Evolutionary conservation across 1,139 yeast species (phyloP).

Genomic region (Meyerozyma athensensis): DNA sequence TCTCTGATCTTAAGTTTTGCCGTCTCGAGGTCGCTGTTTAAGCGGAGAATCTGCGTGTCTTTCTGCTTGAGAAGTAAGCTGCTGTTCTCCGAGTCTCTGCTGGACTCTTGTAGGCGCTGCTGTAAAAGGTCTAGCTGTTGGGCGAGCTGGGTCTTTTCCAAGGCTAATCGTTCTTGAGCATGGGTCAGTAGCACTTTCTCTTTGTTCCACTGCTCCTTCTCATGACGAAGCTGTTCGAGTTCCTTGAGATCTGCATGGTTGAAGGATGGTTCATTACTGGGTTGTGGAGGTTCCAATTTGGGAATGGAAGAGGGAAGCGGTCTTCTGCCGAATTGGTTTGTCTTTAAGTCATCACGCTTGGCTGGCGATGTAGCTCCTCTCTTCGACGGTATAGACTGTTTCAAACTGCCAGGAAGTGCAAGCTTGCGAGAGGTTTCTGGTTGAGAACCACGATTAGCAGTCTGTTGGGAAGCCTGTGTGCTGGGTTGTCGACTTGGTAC

Average conservation of each 20-base stretch:
- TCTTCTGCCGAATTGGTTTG: conserved; percentile 30
- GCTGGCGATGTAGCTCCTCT: conserved; percentile 66
- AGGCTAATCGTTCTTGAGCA: conserved; percentile 36
- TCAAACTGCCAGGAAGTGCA: conserved; percentile 3
- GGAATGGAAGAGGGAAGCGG: conserved; percentile 24
- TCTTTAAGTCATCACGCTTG: conserved; percentile 35
- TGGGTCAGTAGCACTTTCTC: conserved; percentile 38
- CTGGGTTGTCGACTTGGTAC: background rate
- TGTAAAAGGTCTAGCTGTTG: conserved; percentile 36
- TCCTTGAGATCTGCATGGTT: conserved; percentile 38
- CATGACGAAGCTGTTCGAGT: conserved; percentile 46
- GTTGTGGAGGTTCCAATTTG: conserved; percentile 4
- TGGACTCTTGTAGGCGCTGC: conserved; percentile 28
- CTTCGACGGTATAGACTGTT: conserved; percentile 50
- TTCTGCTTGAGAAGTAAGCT: conserved; percentile 54
- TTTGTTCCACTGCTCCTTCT: conserved; percentile 47
- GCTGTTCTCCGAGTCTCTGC: conserved; percentile 49
- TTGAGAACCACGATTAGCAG: conserved; percentile 10
- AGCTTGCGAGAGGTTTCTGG: conserved; percentile 8
- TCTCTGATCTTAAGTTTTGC: conserved; percentile 45
- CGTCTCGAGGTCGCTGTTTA: conserved; percentile 56
- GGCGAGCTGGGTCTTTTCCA: conserved; percentile 39
- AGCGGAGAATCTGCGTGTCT: conserved; percentile 59
- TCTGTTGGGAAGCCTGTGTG: conserved; percentile 7
- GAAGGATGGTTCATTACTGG: conserved; percentile 11